Percentiles rank a stretch among this genome's conserved stretches.
Conservation (phyloP, 306 rosid genomes). For the Vachellia pachyceras region DNA sequence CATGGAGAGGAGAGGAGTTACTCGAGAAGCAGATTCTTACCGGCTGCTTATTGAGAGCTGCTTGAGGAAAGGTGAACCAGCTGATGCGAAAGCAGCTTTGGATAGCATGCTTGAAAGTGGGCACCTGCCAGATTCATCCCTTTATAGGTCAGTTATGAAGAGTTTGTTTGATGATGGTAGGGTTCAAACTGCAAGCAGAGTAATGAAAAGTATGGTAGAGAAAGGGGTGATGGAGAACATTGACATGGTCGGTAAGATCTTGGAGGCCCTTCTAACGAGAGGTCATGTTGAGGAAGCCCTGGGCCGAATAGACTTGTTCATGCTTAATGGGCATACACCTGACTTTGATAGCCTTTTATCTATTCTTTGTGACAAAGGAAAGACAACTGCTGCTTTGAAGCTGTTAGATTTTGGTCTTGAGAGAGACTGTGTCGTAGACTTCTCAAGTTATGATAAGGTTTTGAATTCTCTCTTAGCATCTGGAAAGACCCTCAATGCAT, state of each 20-base stretch:
- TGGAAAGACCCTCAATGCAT: slow-evolving; percentile 89
- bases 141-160: slow-evolving; percentile 75
- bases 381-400: slow-evolving; percentile 89
- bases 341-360: slow-evolving; percentile 67
- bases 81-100: slow-evolving; percentile 84
- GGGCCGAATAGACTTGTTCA: slow-evolving; percentile 78
- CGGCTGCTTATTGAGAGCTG: slow-evolving; percentile 77
- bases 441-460: slow-evolving; percentile 81
- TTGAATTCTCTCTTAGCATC: slow-evolving; percentile 74
- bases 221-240: slow-evolving; percentile 82
- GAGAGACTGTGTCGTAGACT: slow-evolving; percentile 60
- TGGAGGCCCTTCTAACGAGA: slow-evolving; percentile 86
- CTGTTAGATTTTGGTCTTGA: slow-evolving; percentile 83
- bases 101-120: slow-evolving; percentile 90
- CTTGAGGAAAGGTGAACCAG: slow-evolving; percentile 86
- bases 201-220: slow-evolving; percentile 89
- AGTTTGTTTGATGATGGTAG: slow-evolving; percentile 85
- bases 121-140: slow-evolving; percentile 66
- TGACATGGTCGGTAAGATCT: slow-evolving; percentile 80
- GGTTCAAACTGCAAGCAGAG: slow-evolving; percentile 94
- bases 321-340: slow-evolving; percentile 61
- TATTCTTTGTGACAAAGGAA: slow-evolving; percentile 77
- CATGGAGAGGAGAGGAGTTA: slow-evolving; percentile 82
- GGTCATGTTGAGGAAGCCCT: slow-evolving; percentile 94
- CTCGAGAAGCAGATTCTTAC: slow-evolving; percentile 74